phyloP scores from a whole-genome alignment of 257 asterid species.

The Nicotiana paniculata region DNA sequence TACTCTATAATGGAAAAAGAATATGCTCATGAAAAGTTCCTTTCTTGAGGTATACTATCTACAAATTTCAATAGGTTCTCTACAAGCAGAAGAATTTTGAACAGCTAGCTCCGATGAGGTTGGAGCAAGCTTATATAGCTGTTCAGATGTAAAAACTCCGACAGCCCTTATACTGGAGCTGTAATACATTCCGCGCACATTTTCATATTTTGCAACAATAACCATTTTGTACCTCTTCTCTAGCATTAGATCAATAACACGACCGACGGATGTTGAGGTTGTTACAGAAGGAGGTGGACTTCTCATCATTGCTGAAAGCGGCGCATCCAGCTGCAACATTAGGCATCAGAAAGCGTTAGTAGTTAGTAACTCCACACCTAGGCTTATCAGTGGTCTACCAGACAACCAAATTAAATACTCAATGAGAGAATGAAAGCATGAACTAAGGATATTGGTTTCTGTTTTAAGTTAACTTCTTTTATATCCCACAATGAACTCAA shows the following conservation, averaged over 20 bases:
- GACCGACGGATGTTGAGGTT: constrained; percentile 12
- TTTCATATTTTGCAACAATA: constrained; percentile 5
- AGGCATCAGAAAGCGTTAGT: neutral
- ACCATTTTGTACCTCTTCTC: constrained; percentile 10
- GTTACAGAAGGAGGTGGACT: constrained; percentile 13
- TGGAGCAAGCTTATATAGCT: constrained; percentile 33
- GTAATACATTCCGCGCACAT: constrained; percentile 18
- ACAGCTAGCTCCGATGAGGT: constrained; percentile 19
- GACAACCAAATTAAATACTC: neutral
- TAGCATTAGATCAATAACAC: constrained; percentile 11
- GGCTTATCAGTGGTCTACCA: neutral
- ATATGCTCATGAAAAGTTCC: neutral
- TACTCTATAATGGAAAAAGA: neutral
- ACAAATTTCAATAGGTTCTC: constrained; percentile 24
- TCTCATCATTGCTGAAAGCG: constrained; percentile 36
- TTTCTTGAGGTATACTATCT: neutral
- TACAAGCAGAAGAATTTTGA: constrained; percentile 25
- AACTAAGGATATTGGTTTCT: neutral
- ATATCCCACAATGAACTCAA: neutral
- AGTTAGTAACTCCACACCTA: neutral
- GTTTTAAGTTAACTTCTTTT: neutral
- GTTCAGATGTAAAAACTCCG: constrained; percentile 47
- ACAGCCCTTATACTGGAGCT: constrained; percentile 43
- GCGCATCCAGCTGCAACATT: constrained; percentile 50
- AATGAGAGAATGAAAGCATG: neutral